Evolutionary conservation across 495 filamentous ascomycete species (phyloP).

Genomic region (Diplogelasinospora grovesii): DNA sequence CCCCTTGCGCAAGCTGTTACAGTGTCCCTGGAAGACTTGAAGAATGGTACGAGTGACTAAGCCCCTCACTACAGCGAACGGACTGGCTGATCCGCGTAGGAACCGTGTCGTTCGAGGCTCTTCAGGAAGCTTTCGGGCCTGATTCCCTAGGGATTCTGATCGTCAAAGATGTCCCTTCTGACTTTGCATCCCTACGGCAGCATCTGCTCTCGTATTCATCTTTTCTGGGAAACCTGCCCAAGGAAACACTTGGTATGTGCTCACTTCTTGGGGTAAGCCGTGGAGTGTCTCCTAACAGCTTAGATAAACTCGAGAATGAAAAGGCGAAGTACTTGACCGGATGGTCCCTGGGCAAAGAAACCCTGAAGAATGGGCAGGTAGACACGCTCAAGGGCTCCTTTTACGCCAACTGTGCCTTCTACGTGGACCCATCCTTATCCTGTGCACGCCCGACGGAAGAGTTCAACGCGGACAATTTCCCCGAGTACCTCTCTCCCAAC

Average conservation of each 20-base stretch:
- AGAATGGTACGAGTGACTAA: constrained; percentile 35
- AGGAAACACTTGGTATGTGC: constrained; percentile 61
- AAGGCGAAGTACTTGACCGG: constrained; percentile 59
- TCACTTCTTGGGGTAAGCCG: not conserved
- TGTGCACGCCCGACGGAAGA: constrained; percentile 51
- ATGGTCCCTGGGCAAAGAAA: constrained; percentile 87
- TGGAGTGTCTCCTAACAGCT: constrained; percentile 10
- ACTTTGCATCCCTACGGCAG: constrained; percentile 62
- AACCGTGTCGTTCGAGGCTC: constrained; percentile 60
- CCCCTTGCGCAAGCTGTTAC: constrained; percentile 41
- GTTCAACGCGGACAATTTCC: constrained; percentile 52
- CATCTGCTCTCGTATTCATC: constrained; percentile 80
- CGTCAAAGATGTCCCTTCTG: constrained; percentile 70
- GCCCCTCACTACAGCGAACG: too few relatives aligned
- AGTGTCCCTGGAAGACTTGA: constrained; percentile 46
- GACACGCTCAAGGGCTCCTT: constrained; percentile 94
- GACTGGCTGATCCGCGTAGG: too few relatives aligned
- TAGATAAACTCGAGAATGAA: constrained; percentile 57
- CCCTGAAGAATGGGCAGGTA: constrained; percentile 79
- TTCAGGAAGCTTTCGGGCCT: constrained; percentile 86
- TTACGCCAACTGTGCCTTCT: constrained; percentile 95
- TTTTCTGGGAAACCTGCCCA: constrained; percentile 76
- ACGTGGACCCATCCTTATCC: constrained; percentile 58
- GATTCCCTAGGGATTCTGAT: constrained; percentile 88
- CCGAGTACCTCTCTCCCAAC: constrained; percentile 58